Evolutionary conservation across 2,329 filamentous ascomycete species (phyloP), one percentile per base, ranked within the genome.

Genomic region (Claviceps capensis): DNA sequence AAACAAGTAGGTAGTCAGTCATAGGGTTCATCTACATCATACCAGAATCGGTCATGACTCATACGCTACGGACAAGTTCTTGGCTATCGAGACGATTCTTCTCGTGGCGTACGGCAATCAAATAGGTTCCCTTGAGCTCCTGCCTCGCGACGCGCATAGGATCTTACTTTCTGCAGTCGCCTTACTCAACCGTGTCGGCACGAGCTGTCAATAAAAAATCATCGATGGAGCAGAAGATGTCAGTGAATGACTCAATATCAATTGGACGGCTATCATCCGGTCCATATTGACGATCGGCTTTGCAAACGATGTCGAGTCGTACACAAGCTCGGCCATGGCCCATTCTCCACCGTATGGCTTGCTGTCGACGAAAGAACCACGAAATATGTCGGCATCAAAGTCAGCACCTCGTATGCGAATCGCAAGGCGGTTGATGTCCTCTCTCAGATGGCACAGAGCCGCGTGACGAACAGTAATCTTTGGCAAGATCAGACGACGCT

Each of bases 231-330:
- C 61, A 13, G 62, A 64, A 42, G 52, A 19, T 5, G 54, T 59
- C 1, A 50, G 56, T 13, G 17, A 19, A 19, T 19, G 17, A 19
- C 17, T 19, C 14, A 59, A 46, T 53, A 53, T 23, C 19, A 5
- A 37, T 37, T 22, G 13, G 52, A 23, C 22, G 52, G 69, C n/a
- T 73, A 66, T 52, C 69, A 73, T 58, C 70, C 71, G 7, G 62
- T 70, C 6, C 63, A 60, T 37, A 60, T 75, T 5, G 67, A 67
- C 13, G 66, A 74, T 44, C 56, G 54, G 1, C 70, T 50, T 26
- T 4, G 71, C 52, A 53, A 65, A 52, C 64, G 68, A 19, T 74
- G 74, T 54, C 60, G 62, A 26, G 6, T 26, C 1, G 23, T 26
- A 26, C 23, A 26, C 23, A 26, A 26, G 23, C 23, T 26, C 23